Evolutionary conservation across 2,329 filamentous ascomycete genomes (phyloP).

Genomic region (Cladosporium sp.): DNA sequence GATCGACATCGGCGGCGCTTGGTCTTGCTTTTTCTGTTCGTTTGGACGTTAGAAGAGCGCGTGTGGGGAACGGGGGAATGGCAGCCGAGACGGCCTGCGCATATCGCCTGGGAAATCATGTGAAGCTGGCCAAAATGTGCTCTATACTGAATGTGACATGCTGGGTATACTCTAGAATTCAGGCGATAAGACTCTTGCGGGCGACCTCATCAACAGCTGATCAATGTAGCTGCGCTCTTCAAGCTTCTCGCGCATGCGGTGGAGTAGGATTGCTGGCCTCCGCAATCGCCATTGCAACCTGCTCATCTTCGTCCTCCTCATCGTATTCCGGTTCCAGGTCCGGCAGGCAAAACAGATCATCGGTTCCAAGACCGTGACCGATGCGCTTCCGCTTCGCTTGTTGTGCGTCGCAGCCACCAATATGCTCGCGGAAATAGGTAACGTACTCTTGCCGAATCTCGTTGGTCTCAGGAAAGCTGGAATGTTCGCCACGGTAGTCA

Average conservation of each 20-base stretch:
- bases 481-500: slow-evolving; percentile 55
- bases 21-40: neutral
- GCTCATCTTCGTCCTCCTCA: slow-evolving; percentile 15
- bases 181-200: neutral
- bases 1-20: neutral
- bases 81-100: no score
- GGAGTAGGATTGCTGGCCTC: slow-evolving; percentile 4
- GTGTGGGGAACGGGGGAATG: neutral
- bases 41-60: neutral
- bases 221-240: no score
- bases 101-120: no score
- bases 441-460: slow-evolving; percentile 48
- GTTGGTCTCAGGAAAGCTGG: slow-evolving; percentile 36
- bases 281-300: slow-evolving; percentile 8
- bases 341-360: slow-evolving; percentile 60
- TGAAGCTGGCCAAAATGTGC: neutral
- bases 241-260: neutral
- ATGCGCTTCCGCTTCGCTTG: slow-evolving; percentile 28
- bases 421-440: slow-evolving; percentile 52
- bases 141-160: neutral
- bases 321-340: slow-evolving; percentile 22
- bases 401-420: slow-evolving; percentile 58
- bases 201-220: no score
- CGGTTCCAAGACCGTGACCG: slow-evolving; percentile 34
- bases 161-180: slow-evolving; percentile 6